Evolutionary conservation across 2,329 filamentous ascomycete species (phyloP).

Genomic region (Coniochaeta sp.): DNA sequence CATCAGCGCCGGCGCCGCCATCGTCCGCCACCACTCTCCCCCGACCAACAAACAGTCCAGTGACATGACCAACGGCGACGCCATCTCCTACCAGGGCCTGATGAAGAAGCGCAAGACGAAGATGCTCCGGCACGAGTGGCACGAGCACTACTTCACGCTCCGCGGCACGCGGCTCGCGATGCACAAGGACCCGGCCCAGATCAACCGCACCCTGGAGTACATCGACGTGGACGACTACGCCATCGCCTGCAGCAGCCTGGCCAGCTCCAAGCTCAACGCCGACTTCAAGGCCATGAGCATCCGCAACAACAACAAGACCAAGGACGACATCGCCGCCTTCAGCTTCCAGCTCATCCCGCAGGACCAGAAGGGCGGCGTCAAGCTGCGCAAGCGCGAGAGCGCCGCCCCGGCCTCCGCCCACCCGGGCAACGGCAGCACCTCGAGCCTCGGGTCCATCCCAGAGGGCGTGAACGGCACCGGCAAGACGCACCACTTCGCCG

Average conservation of each 20-base stretch:
- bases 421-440: constrained; percentile 10
- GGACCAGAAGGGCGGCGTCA: constrained; percentile 43
- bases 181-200: constrained; percentile 54
- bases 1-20: constrained; percentile 11
- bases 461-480: constrained; percentile 49
- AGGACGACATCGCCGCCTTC: constrained; percentile 59
- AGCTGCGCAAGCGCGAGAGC: constrained; percentile 41
- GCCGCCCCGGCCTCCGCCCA: constrained; percentile 20
- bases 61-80: constrained; percentile 31
- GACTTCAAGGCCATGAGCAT: constrained; percentile 77
- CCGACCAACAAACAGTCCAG: constrained; percentile 20
- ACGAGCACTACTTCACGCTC: constrained; percentile 84
- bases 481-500: constrained; percentile 92
- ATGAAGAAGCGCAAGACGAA: constrained; percentile 93
- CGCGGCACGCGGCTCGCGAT: constrained; percentile 67
- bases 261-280: constrained; percentile 73
- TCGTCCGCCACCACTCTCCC: constrained; percentile 20
- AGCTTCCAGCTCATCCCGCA: constrained; percentile 80
- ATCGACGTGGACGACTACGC: constrained; percentile 86
- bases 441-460: constrained; percentile 21
- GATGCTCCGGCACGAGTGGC: constrained; percentile 88
- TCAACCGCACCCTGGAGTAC: constrained; percentile 60
- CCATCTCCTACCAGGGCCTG: constrained; percentile 68
- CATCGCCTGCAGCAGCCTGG: constrained; percentile 72
- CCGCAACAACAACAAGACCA: constrained; percentile 39